Conservation (phyloP, 2,329 filamentous ascomycete genomes). For the Talaromyces piceae region DNA sequence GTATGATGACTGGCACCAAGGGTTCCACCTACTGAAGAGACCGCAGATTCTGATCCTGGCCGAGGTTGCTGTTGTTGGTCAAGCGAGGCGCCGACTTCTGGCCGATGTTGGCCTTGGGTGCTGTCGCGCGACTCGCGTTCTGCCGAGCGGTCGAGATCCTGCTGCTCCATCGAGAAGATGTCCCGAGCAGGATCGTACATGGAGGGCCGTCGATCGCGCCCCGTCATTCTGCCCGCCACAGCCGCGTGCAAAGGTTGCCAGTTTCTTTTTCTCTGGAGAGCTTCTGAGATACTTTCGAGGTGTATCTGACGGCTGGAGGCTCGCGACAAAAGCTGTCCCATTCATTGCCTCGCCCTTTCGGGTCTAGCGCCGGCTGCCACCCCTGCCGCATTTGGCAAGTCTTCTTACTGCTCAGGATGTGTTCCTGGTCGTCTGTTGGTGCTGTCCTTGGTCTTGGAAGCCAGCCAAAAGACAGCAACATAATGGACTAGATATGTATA, state of each 20-base stretch:
- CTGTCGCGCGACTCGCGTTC: conserved; percentile 11
- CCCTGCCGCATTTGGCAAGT: conserved; percentile 2
- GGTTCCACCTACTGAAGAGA: conserved; percentile 1
- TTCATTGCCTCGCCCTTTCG: conserved; percentile 1
- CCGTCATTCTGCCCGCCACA: conserved; percentile 8
- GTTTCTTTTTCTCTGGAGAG: not conserved
- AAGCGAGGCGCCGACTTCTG: conserved; percentile 1
- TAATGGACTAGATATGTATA: too few relatives aligned
- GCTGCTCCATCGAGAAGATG: conserved; percentile 19
- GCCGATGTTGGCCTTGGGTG: not conserved
- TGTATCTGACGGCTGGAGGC: not conserved
- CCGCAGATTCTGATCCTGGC: not conserved
- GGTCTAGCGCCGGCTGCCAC: conserved; percentile 10
- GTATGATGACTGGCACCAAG: not conserved
- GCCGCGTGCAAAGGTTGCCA: conserved; percentile 1
- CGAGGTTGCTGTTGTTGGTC: conserved; percentile 3
- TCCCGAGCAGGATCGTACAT: conserved; percentile 30
- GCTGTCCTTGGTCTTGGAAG: too few relatives aligned
- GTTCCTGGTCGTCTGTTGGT: too few relatives aligned
- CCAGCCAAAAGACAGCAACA: too few relatives aligned
- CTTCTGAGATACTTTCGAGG: not conserved
- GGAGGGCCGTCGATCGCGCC: conserved; percentile 12
- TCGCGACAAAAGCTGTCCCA: not conserved
- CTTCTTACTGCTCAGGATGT: too few relatives aligned
- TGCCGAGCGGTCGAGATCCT: conserved; percentile 17